Conservation (phyloP, 2,329 filamentous ascomycete species). For the Colletotrichum lentis region DNA sequence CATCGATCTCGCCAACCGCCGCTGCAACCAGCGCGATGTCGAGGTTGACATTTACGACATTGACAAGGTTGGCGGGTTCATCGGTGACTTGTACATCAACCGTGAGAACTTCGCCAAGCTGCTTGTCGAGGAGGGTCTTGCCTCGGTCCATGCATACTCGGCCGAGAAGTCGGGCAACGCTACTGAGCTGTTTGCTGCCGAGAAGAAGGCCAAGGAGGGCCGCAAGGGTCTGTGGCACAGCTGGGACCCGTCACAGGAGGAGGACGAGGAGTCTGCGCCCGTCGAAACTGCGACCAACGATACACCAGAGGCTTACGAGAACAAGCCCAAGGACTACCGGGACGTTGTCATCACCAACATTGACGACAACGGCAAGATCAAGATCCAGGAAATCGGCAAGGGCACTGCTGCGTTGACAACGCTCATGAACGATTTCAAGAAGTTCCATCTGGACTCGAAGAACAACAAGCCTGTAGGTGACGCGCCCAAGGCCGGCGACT, state of each 20-base stretch:
- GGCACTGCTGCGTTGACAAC: constrained; percentile 86
- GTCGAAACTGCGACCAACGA: constrained; percentile 59
- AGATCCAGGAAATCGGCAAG: constrained; percentile 88
- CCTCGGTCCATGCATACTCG: constrained; percentile 91
- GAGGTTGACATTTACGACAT: constrained; percentile 95
- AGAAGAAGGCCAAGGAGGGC: constrained; percentile 87
- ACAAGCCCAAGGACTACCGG: constrained; percentile 83
- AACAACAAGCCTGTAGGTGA: constrained; percentile 78
- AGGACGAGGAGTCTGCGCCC: constrained; percentile 64
- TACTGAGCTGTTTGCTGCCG: constrained; percentile 84
- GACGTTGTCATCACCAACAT: constrained; percentile 93
- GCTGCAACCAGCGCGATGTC: constrained; percentile 92
- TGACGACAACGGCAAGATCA: constrained; percentile 81
- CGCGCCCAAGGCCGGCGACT: constrained; percentile 88
- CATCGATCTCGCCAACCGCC: constrained; percentile 85
- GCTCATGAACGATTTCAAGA: constrained; percentile 89
- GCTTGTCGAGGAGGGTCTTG: constrained; percentile 91
- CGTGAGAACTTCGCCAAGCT: constrained; percentile 95
- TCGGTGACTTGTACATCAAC: constrained; percentile 91
- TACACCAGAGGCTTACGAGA: constrained; percentile 59
- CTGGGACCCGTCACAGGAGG: constrained; percentile 86
- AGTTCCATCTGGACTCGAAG: constrained; percentile 85
- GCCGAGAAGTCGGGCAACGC: constrained; percentile 94
- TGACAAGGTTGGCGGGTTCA: constrained; percentile 97
- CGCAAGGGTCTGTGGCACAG: constrained; percentile 91